Conservation (phyloP, 805 yeast species). For the Pichia sporocuriosa region DNA sequence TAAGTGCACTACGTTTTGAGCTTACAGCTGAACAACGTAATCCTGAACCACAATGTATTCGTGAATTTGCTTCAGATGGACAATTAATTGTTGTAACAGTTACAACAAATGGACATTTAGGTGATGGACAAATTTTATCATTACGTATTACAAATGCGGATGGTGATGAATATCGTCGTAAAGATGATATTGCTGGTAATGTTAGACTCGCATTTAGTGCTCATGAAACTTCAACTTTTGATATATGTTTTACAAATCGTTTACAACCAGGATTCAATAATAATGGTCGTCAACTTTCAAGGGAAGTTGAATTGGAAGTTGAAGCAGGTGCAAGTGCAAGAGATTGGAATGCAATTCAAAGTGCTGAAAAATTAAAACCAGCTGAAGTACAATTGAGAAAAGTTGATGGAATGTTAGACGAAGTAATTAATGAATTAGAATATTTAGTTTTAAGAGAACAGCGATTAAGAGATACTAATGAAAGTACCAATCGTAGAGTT, state of each 20-base stretch:
- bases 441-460: constrained; percentile 86
- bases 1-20: constrained; percentile 26
- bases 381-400: constrained; percentile 84
- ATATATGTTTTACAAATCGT: constrained; percentile 80
- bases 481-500: constrained; percentile 89
- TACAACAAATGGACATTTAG: constrained; percentile 62
- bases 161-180: constrained; percentile 80
- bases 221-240: constrained; percentile 76
- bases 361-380: constrained; percentile 88
- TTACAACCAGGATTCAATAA: constrained; percentile 36
- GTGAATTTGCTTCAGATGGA: constrained; percentile 83
- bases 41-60: constrained; percentile 66
- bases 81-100: constrained; percentile 84
- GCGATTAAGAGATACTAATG: constrained; percentile 92
- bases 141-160: constrained; percentile 64
- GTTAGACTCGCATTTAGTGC: constrained; percentile 79
- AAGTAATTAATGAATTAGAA: constrained; percentile 69
- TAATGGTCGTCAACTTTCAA: constrained; percentile 32
- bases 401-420: constrained; percentile 79
- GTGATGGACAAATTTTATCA: constrained; percentile 82
- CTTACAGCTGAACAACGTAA: constrained; percentile 24
- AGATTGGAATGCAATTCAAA: constrained; percentile 94
- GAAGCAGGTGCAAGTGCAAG: constrained; percentile 96
- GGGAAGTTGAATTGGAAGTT: constrained; percentile 83
- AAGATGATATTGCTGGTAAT: constrained; percentile 67